These are phyloP conservation scores for Microdochium trichocladiopsis DNA, from an alignment of 2,329 filamentous ascomycete genomes.

Conservation along the genomic window DNA sequence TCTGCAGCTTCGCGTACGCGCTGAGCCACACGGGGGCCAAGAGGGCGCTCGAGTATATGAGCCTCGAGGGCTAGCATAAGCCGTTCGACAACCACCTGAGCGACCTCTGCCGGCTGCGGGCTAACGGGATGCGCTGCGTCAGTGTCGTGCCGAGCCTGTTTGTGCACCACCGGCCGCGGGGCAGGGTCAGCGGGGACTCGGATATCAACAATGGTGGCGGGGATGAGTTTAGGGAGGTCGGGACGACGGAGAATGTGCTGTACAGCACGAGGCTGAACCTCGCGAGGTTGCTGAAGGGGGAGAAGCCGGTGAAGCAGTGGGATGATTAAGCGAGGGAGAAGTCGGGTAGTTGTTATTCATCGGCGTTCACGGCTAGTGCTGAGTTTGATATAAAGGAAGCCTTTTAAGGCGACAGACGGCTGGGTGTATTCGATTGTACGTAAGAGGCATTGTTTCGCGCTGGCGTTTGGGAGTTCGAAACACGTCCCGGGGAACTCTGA, in stretches of 20 bases:
- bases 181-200: slow-evolving; percentile 18
- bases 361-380: no score
- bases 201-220: slow-evolving; percentile 18
- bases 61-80: slow-evolving; percentile 20
- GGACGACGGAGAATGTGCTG: slow-evolving; percentile 21
- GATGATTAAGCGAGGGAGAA: no score
- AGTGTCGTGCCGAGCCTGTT: slow-evolving; percentile 26
- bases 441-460: no score
- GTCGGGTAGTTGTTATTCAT: no score
- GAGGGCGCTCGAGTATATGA: slow-evolving; percentile 25
- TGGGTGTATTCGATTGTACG: no score
- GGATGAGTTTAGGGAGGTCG: slow-evolving; percentile 17
- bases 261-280: slow-evolving; percentile 23
- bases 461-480: no score
- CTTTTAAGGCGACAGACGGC: no score
- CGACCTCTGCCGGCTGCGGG: slow-evolving; percentile 24
- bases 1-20: slow-evolving; percentile 31
- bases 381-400: no score
- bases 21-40: slow-evolving; percentile 23
- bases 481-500: no score
- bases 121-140: slow-evolving; percentile 18
- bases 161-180: slow-evolving; percentile 22
- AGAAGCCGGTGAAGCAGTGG: background rate
- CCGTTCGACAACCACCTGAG: slow-evolving; percentile 27
- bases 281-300: slow-evolving; percentile 14